Base-by-base conservation (phyloP, 805 yeast genomes). In the Teunomyces funiuensis region DNA sequence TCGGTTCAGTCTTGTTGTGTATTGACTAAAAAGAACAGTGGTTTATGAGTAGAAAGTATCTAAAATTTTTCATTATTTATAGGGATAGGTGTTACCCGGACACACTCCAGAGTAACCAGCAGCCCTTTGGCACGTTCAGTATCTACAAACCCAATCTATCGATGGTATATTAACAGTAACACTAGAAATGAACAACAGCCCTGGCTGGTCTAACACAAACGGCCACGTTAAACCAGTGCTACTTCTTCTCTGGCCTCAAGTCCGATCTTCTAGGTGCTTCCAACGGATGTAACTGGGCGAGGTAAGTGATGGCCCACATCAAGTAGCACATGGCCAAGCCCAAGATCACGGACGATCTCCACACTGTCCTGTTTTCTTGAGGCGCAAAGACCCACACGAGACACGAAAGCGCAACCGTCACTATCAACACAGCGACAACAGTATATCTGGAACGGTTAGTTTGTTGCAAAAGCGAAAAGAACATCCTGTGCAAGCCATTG, bases 241-340 rank as follows among this genome's bases (percentile, higher is more conserved):
- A 31, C 22, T 31, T 31, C 19, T 37, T 18, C 25, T 89, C 96
- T 7, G 95, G 95, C 68, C 97, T 82, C 61, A 89, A 67, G 57
- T 90, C 96, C 1, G 95, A 80, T 55, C 97, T 80, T 61, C 85
- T 85, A 30, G 97, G 97, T 31, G 80, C 88, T 44, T 88, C 95
- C 56, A 90, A 73, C 5, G 97, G 97, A 65, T 90, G 97, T 44
- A 90, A 71, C 61, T 90, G 97, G 43, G 81, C 75, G 50, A 89
- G 71, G 59, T 88, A 89, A 6, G 97, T 89, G 55, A 89, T 82
- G 23, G 97, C 97, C 95, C 95, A 86, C 90, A 86, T 83, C 57
- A 86, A 70, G 61, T 76, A 86, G 69, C 86, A 82, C 90, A 86
- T 82, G 16, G 88, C 76, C 52, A 86, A 61, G 6, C 87, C 76